A percentile compares a stretch with the other conserved stretches of the same genome.
Evolutionary conservation across 768 basidiomycete genomes (phyloP).

Genomic region (Aureoboletus auriporus): DNA sequence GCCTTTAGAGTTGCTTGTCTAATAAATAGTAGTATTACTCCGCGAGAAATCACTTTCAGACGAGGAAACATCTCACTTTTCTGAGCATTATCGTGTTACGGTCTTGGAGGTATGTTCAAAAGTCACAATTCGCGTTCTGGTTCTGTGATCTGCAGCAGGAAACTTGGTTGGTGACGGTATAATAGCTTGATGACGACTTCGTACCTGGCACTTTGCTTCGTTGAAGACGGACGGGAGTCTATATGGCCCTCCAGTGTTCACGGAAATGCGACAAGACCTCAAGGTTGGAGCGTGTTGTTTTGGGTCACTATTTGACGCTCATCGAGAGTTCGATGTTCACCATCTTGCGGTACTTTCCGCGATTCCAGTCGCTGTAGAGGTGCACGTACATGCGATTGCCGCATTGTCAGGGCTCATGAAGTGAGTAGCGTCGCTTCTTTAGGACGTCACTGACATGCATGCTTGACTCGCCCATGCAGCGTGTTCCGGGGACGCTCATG

Average conservation of each 20-base stretch:
- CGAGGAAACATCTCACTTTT: conserved; percentile 11
- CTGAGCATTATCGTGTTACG: neutral
- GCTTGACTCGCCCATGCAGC: conserved; percentile 13
- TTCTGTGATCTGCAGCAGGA: neutral
- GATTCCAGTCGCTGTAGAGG: neutral
- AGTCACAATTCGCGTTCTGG: conserved; percentile 2
- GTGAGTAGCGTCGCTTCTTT: conserved; percentile 6
- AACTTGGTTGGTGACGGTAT: neutral
- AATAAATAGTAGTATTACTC: conserved; percentile 13
- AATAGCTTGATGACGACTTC: neutral
- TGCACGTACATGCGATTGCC: conserved; percentile 7
- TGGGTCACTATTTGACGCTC: conserved; percentile 11
- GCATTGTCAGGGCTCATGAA: conserved; percentile 14
- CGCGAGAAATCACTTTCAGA: neutral
- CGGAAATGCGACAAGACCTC: conserved; percentile 5
- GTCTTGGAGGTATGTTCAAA: neutral
- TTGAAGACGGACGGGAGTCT: conserved; percentile 4
- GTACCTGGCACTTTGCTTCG: conserved; percentile 3
- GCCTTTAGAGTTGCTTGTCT: neutral
- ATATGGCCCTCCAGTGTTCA: conserved; percentile 10
- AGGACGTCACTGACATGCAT: conserved; percentile 9
- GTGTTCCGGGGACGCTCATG: conserved; percentile 7
- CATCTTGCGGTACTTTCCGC: conserved; percentile 4
- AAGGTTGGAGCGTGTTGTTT: conserved; percentile 14
- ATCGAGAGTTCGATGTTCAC: neutral